These are phyloP conservation scores for Truncatella angustata DNA, from an alignment of 2,329 filamentous ascomycete genomes.

Conservation along the genomic window DNA sequence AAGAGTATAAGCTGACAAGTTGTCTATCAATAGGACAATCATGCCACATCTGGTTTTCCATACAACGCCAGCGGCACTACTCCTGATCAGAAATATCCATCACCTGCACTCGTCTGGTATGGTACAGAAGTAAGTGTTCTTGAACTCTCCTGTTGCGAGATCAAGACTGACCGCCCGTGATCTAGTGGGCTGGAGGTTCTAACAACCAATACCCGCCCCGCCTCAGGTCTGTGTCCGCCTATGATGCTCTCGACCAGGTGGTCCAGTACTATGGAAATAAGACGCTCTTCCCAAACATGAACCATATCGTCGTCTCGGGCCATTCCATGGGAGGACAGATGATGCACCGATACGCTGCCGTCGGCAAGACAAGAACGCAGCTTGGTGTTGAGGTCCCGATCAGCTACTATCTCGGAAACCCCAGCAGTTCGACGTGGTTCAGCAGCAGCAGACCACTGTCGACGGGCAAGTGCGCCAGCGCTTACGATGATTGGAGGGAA, in stretches of 20 bases:
- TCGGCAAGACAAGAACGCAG: slow-evolving; percentile 8
- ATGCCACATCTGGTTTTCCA: slow-evolving; percentile 8
- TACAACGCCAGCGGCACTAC: slow-evolving; percentile 9
- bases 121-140: neutral
- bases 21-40: too few relatives aligned
- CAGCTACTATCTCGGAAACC: slow-evolving; percentile 9
- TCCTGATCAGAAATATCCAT: slow-evolving; percentile 8
- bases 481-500: slow-evolving; percentile 8
- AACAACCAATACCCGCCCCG: slow-evolving; percentile 10
- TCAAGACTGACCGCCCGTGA: neutral
- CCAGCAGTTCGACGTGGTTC: slow-evolving; percentile 7
- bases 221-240: slow-evolving; percentile 3
- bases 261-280: slow-evolving; percentile 9
- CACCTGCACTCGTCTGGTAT: slow-evolving; percentile 10
- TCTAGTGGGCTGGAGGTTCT: slow-evolving; percentile 5
- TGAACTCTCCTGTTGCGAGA: neutral
- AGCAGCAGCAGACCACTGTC: neutral
- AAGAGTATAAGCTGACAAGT: too few relatives aligned
- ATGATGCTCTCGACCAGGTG: slow-evolving; percentile 9
- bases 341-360: slow-evolving; percentile 7
- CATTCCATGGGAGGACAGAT: slow-evolving; percentile 11
- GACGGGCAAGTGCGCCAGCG: slow-evolving; percentile 4
- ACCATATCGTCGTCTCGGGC: slow-evolving; percentile 9
- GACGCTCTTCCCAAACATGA: slow-evolving; percentile 6
- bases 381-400: slow-evolving; percentile 2